These are phyloP conservation scores for Calamus simplicifolius DNA, from an alignment of 176 grass and related monocot species.

Conservation along the genomic window DNA sequence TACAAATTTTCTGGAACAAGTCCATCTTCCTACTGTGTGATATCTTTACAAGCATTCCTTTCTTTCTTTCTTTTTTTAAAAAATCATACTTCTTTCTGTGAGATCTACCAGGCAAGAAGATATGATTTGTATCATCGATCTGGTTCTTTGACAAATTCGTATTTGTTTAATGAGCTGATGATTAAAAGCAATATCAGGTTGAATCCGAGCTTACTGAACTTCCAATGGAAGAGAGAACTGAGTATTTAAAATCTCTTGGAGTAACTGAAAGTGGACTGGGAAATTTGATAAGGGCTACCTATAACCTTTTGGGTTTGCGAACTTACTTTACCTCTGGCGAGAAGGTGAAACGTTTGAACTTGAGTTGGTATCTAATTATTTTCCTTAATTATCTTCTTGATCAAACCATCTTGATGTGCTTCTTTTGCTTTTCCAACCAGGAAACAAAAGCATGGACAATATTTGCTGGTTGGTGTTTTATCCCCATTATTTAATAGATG, in stretches of 20 bases:
- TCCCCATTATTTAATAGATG: not conserved
- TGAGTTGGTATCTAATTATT: not conserved
- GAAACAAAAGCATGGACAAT: slow-evolving; percentile 99
- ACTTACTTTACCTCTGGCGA: slow-evolving; percentile 98
- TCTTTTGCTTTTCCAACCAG: slow-evolving; percentile 24
- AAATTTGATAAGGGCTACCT: slow-evolving; percentile 94
- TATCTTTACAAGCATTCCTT: too few relatives aligned
- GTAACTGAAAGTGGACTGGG: slow-evolving; percentile 87
- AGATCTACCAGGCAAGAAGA: too few relatives aligned
- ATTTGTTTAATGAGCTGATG: too few relatives aligned
- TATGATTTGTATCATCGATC: too few relatives aligned
- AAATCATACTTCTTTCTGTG: too few relatives aligned
- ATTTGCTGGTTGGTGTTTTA: slow-evolving; percentile 57
- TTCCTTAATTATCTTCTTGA: not conserved
- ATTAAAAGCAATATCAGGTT: slow-evolving; percentile 37
- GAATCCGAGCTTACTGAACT: slow-evolving; percentile 92
- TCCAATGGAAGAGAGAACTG: slow-evolving; percentile 79
- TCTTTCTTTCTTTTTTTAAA: too few relatives aligned
- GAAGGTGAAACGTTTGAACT: slow-evolving; percentile 49
- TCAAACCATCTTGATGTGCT: slow-evolving; percentile 11
- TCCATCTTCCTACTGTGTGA: not conserved
- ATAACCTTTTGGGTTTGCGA: slow-evolving; percentile 79
- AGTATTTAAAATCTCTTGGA: slow-evolving; percentile 82
- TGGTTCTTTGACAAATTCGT: too few relatives aligned
- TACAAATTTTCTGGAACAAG: too few relatives aligned